phyloP scores from a whole-genome alignment of 2,329 filamentous ascomycete species.

The Catunica adiposa region DNA sequence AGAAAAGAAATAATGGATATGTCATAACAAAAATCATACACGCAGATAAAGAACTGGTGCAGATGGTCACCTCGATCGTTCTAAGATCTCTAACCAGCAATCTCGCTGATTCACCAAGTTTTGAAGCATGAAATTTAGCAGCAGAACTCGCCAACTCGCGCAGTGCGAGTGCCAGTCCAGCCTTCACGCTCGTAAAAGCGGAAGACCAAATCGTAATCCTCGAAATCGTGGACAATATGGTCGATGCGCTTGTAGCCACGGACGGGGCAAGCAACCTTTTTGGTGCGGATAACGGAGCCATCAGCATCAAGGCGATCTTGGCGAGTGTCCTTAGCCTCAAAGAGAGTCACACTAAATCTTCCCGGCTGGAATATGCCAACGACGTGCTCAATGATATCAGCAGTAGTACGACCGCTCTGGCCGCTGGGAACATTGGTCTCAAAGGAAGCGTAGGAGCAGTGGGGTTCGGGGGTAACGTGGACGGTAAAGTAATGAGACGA shows the following conservation, averaged over 20 bases:
- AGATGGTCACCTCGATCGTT: neutral
- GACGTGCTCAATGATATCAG: constrained; percentile 83
- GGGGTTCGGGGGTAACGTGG: constrained; percentile 90
- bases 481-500: constrained; percentile 90
- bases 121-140: neutral
- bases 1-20: neutral
- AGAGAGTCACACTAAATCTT: constrained; percentile 93
- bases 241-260: constrained; percentile 79
- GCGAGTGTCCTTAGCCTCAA: constrained; percentile 57
- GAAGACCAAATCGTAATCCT: constrained; percentile 94
- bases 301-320: constrained; percentile 9
- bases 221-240: constrained; percentile 90
- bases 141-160: constrained; percentile 35
- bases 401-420: constrained; percentile 74
- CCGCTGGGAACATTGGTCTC: constrained; percentile 92
- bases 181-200: constrained; percentile 87
- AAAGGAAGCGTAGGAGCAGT: constrained; percentile 95
- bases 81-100: neutral
- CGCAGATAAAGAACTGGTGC: neutral
- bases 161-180: constrained; percentile 40
- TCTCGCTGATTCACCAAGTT: neutral
- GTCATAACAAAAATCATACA: constrained; percentile 3
- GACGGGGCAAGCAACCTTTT: constrained; percentile 36
- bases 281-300: constrained; percentile 23
- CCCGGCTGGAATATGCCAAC: constrained; percentile 92